phyloP scores from a whole-genome alignment of 2,329 filamentous ascomycete genomes.

The Hymenoscyphus infarciens region DNA sequence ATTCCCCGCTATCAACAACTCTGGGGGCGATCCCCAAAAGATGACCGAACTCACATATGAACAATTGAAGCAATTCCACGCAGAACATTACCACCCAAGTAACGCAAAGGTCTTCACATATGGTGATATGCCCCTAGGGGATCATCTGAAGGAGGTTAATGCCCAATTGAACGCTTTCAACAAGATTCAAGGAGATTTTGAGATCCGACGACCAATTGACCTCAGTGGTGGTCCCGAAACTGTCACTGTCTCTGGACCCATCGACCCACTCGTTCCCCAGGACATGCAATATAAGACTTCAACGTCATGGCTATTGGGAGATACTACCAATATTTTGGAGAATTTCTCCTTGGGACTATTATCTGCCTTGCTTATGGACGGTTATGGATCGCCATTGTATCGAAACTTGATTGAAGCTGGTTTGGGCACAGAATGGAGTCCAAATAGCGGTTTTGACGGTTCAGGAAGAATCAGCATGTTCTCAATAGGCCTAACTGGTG shows the following conservation, averaged over 20 bases:
- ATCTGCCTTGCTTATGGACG: conserved; percentile 82
- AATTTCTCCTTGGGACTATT: conserved; percentile 83
- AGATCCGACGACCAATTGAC: conserved; percentile 73
- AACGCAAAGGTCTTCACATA: conserved; percentile 97
- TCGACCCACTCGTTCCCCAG: conserved; percentile 80
- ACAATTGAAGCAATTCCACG: conserved; percentile 83
- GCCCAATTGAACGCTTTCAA: conserved; percentile 71
- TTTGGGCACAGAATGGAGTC: conserved; percentile 88
- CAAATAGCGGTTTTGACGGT: conserved; percentile 87
- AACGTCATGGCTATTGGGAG: conserved; percentile 85
- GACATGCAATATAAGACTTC: conserved; percentile 93
- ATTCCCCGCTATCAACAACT: conserved; percentile 92
- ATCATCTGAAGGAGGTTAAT: conserved; percentile 78
- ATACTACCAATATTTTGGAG: conserved; percentile 78
- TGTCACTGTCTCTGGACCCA: conserved; percentile 72
- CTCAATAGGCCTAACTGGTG: conserved; percentile 87
- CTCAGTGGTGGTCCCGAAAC: conserved; percentile 63
- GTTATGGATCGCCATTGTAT: conserved; percentile 93
- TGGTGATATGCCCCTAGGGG: conserved; percentile 80
- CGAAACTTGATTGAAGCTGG: conserved; percentile 83
- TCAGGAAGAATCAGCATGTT: conserved; percentile 77
- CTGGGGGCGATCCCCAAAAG: conserved; percentile 90
- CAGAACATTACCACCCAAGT: conserved; percentile 92
- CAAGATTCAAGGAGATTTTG: conserved; percentile 63
- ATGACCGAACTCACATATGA: conserved; percentile 94